Evolutionary conservation across 495 filamentous ascomycete species (phyloP), one percentile per base, ranked within the genome.

Genomic region (Penicillium angulare): DNA sequence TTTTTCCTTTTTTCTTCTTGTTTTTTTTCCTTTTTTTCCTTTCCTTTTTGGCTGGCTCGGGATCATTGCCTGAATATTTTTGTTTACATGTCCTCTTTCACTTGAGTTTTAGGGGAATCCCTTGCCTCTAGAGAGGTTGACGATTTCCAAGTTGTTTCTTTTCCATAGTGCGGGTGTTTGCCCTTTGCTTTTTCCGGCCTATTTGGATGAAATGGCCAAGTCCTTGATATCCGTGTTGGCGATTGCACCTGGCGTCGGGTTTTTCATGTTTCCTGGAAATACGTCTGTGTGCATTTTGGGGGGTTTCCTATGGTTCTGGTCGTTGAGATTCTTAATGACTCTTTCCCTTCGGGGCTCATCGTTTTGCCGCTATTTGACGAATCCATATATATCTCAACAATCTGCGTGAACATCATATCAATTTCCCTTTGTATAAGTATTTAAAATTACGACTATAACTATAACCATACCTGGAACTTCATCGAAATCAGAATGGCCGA

Each of bases 141-240:
- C n/a, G n/a, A n/a, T n/a, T n/a, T n/a, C n/a, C n/a, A n/a, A n/a
- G n/a, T 60, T 58, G 38, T 27, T 56, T 29, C 50, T 35, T 51
- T 55, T 43, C 44, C 45, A 18, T 53, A 18, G 33, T 53, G 49
- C 43, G 44, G 41, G 49, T 27, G 45, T 61, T 55, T 51, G 36
- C 43, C 49, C 38, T 39, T 56, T 49, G 47, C 50, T 52, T 17
- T 55, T 52, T 39, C 43, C 26, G 52, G 52, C 47, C 49, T 48
- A 39, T 47, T 55, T n/a, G n/a, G n/a, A n/a, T n/a, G 33, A 51
- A 48, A 43, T 48, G 52, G 47, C 56, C 51, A 24, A 56, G 56
- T 51, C 55, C 51, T 71, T 72, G 69, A 74, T 74, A 74, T 72
- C 69, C 69, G 64, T 65, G 59, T 67, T 61, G 68, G 69, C 67